Conservation (phyloP, 2,329 filamentous ascomycete genomes). For the Ceratocystis eucalypticola region DNA sequence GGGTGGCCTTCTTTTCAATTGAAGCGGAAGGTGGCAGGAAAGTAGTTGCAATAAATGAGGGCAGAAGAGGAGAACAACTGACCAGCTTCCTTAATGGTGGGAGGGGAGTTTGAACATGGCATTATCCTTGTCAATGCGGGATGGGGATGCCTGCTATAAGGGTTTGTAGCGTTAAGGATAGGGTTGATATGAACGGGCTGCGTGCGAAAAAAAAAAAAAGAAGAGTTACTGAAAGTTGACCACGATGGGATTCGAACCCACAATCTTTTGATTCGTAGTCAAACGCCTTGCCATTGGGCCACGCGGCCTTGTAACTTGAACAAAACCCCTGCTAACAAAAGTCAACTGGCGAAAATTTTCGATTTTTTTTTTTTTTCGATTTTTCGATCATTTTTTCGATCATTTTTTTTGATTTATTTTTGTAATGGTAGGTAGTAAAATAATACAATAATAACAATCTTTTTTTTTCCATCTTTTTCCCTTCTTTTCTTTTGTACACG, state of each 20-base stretch:
- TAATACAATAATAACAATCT: too few relatives aligned
- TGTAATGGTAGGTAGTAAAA: too few relatives aligned
- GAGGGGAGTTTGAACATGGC: not conserved
- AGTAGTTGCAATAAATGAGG: not conserved
- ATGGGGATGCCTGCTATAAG: not conserved
- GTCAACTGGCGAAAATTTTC: not conserved
- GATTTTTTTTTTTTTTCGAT: not conserved
- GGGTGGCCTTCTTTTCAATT: not conserved
- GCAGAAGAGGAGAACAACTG: not conserved
- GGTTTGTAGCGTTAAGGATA: not conserved
- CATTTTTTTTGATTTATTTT: too few relatives aligned
- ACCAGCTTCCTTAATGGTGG: not conserved
- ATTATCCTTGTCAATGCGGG: not conserved
- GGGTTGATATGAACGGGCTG: not conserved
- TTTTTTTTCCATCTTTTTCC: not conserved
- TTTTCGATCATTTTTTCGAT: not conserved
- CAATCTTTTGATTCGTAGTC: slow-evolving; percentile 19
- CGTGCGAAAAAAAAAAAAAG: not conserved
- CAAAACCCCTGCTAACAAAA: not conserved
- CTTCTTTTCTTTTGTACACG: too few relatives aligned
- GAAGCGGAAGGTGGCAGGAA: not conserved
- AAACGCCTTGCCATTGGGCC: slow-evolving; percentile 18
- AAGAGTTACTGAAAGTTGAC: not conserved
- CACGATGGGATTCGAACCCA: slow-evolving; percentile 12
- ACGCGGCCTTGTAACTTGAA: slow-evolving; percentile 7